Base-by-base conservation (phyloP, 176 grass and related monocot genomes). In the Triticum timopheevii region DNA sequence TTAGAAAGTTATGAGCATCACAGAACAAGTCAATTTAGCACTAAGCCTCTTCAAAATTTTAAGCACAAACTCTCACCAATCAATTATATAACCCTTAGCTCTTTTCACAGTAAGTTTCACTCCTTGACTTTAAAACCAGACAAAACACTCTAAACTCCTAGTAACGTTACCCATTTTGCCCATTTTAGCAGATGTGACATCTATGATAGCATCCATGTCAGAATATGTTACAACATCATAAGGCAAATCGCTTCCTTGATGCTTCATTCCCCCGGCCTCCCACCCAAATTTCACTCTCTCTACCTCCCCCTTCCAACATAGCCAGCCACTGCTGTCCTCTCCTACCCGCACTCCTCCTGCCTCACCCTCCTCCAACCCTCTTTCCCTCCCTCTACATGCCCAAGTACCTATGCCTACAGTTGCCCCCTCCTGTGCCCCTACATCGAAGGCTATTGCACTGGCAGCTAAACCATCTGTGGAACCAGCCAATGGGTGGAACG, bases 1-100 rank as follows among this genome's bases (percentile, higher is more conserved):
- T 75, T 63, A 34, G 68, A 63, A 62, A 12, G 16, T 74, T 44
- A 84, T 74, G 36, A 76, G 20, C 72, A 77, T 30, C 42, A 76
- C 59, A 77, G 65, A 71, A 52, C 8, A 50, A 15, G 8, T 40
- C 28, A 67, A 54, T 54, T 36, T 38, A 78, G 28, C 13, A 38
- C 15, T 44, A 67, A 65, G 39, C 7, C 80, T 20, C 27, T 84
- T 52, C 39, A 84, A 31, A 31, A 47, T 36, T 30, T 45, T 85
- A 78, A 76, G 71, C 27, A 65, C 39, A 65, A 84, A 65, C 36
- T 38, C 71, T 40, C 39, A 75, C 27, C 59, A 34, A 65, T 50
- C 69, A 22, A 44, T 69, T 25, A 59, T 59, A 59, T 59, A 59
- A 22, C 56, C 56, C 56, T 59, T 27, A 13, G 23, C 23, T 25